Conservation (phyloP, 306 rosid species). For the Canavalia ensiformis region DNA sequence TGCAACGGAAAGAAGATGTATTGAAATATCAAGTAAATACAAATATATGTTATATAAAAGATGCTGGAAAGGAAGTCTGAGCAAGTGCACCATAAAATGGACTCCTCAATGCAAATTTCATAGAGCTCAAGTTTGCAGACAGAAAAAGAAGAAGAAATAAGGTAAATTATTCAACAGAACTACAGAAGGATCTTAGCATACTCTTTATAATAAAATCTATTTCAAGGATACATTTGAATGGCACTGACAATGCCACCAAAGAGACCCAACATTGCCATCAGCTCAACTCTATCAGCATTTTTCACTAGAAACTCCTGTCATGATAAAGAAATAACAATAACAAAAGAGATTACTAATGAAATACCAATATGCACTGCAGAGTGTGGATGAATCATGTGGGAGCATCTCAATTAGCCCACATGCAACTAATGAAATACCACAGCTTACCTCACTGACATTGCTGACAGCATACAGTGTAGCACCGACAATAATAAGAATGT, state of each 20-base stretch:
- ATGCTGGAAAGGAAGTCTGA: neutral
- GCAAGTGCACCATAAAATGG: neutral
- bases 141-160: neutral
- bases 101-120: constrained; percentile 11
- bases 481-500: constrained; percentile 77
- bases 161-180: neutral
- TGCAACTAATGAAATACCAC: neutral
- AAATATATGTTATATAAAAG: neutral
- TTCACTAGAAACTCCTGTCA: constrained; percentile 88
- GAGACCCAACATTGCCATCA: constrained; percentile 81
- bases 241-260: constrained; percentile 84
- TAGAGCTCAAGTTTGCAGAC: neutral
- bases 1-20: constrained; percentile 6
- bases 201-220: neutral
- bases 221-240: constrained; percentile 85
- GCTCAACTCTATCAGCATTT: constrained; percentile 83
- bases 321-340: constrained; percentile 25
- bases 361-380: neutral
- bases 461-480: constrained; percentile 82
- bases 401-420: constrained; percentile 21
- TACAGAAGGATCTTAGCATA: constrained; percentile 16
- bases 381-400: neutral
- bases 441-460: constrained; percentile 84
- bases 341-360: constrained; percentile 5
- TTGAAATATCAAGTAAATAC: neutral